A percentile compares a stretch with the other conserved stretches of the same genome.
Evolutionary conservation across 2,329 filamentous ascomycete genomes (phyloP).

Genomic region (Fusarium poae): DNA sequence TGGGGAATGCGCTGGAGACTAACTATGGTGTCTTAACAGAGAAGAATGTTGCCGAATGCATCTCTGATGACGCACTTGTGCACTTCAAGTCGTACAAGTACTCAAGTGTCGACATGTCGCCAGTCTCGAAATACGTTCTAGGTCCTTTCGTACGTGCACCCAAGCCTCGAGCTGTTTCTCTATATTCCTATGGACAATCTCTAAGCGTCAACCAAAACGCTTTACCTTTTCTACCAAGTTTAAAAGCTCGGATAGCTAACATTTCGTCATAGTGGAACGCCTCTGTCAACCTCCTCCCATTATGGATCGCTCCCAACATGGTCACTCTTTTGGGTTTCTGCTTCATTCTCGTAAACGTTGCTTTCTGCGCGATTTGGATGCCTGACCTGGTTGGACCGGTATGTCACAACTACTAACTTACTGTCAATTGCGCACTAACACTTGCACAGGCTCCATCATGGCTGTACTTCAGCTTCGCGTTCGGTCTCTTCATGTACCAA

Average conservation of each 20-base stretch:
- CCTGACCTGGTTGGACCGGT: conserved; percentile 92
- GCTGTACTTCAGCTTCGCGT: conserved; percentile 95
- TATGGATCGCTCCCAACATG: conserved; percentile 99
- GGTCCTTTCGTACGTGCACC: conserved; percentile 85
- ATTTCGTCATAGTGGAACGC: conserved; percentile 84
- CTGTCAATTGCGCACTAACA: conserved; percentile 23
- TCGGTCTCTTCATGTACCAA: conserved; percentile 98
- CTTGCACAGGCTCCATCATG: conserved; percentile 79
- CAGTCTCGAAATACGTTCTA: conserved; percentile 92
- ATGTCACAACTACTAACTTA: conserved; percentile 55
- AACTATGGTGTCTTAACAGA: conserved; percentile 42
- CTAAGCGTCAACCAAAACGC: background rate
- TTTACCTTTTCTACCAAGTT: conserved; percentile 6
- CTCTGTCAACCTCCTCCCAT: conserved; percentile 88
- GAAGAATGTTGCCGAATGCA: conserved; percentile 74
- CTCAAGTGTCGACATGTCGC: conserved; percentile 95
- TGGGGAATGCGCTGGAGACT: conserved; percentile 10
- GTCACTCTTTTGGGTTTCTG: conserved; percentile 95
- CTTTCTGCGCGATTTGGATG: conserved; percentile 79
- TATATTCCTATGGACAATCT: conserved; percentile 10
- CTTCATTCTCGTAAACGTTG: conserved; percentile 90
- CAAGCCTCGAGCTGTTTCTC: conserved; percentile 10
- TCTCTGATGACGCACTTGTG: conserved; percentile 90
- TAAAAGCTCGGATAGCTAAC: conserved; percentile 39
- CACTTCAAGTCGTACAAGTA: conserved; percentile 98